Percentiles rank a stretch among this genome's conserved stretches.
Evolutionary conservation across 1,284 basidiomycete genomes (phyloP).

Genomic region (Ceraceosorus guamensis): DNA sequence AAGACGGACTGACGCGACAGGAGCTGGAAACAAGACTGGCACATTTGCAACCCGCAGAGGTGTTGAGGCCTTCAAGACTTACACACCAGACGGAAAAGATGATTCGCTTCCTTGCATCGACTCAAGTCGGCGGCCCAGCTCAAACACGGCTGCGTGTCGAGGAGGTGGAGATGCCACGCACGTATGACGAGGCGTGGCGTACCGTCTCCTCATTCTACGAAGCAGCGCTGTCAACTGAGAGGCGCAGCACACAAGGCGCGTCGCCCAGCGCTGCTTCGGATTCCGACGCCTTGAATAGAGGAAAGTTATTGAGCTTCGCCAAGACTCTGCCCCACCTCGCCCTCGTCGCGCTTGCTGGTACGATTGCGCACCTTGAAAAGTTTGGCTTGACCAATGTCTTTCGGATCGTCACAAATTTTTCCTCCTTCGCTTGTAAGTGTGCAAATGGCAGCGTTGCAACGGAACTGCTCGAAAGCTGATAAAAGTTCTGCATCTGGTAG

Average conservation of each 20-base stretch:
- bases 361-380: slow-evolving; percentile 66
- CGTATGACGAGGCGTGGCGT: slow-evolving; percentile 67
- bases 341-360: slow-evolving; percentile 67
- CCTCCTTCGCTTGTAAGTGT: slow-evolving; percentile 64
- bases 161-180: slow-evolving; percentile 56
- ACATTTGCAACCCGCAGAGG: slow-evolving; percentile 64
- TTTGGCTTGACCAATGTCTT: slow-evolving; percentile 59
- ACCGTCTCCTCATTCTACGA: slow-evolving; percentile 68
- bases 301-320: slow-evolving; percentile 13
- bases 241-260: too few species aligned
- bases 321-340: slow-evolving; percentile 51
- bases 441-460: too few species aligned
- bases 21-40: slow-evolving; percentile 45
- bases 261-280: background rate
- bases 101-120: slow-evolving; percentile 57
- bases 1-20: slow-evolving; percentile 27
- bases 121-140: slow-evolving; percentile 56
- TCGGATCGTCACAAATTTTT: slow-evolving; percentile 53
- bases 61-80: slow-evolving; percentile 62
- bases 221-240: slow-evolving; percentile 19
- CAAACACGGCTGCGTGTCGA: slow-evolving; percentile 56
- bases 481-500: too few species aligned
- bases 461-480: too few species aligned
- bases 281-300: too few species aligned
- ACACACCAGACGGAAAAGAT: slow-evolving; percentile 71